phyloP scores from a whole-genome alignment of 2,329 filamentous ascomycete species.

The Aureobasidium sp. region DNA sequence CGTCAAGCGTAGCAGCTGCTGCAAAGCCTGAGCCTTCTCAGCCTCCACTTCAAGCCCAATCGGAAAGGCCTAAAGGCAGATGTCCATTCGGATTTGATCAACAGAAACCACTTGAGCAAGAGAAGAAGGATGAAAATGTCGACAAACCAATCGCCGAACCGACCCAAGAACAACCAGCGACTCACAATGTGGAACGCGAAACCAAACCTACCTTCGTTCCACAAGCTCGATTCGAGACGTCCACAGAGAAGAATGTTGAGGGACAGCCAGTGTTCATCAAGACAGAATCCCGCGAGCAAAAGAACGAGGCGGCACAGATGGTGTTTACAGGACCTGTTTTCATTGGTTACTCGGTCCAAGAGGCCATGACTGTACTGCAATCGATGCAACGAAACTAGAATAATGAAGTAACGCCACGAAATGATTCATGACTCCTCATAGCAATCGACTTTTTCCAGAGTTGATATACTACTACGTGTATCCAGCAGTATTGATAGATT shows the following conservation, averaged over 20 bases:
- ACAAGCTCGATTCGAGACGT: not conserved
- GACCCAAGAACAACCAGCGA: not conserved
- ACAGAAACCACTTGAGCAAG: not conserved
- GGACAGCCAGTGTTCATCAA: slow-evolving; percentile 9
- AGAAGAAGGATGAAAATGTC: not conserved
- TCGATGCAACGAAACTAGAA: slow-evolving; percentile 15
- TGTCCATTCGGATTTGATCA: slow-evolving; percentile 47
- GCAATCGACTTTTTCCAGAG: not conserved
- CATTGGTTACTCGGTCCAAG: slow-evolving; percentile 80
- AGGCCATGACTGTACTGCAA: slow-evolving; percentile 70
- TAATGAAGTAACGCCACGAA: slow-evolving; percentile 11
- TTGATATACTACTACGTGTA: not conserved
- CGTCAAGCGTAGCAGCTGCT: slow-evolving; percentile 29
- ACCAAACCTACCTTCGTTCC: not conserved
- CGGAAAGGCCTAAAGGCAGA: slow-evolving; percentile 36
- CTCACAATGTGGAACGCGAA: not conserved
- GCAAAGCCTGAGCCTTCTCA: not conserved
- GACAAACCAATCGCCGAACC: not conserved
- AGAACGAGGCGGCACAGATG: slow-evolving; percentile 53
- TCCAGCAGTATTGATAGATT: not conserved
- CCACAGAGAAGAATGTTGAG: not conserved
- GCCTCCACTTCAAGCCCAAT: not conserved
- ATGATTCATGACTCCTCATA: not conserved
- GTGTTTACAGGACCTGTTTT: slow-evolving; percentile 91
- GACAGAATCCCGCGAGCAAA: not conserved